Evolutionary conservation across 257 asterid species (phyloP).

Genomic region (Nicotiana undulata): DNA sequence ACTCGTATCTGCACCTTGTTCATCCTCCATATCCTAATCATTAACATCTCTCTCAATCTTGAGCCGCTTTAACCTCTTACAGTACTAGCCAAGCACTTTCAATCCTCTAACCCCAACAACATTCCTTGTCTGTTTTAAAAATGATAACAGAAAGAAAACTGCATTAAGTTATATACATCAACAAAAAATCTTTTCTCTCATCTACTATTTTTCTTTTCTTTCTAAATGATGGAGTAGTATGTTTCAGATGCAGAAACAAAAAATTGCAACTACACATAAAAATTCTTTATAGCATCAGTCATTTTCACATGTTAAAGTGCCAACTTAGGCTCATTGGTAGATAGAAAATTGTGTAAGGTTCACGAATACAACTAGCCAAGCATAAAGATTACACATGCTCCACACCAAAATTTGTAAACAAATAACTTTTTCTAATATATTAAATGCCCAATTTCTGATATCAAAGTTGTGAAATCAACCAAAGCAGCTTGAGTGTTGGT

Average conservation of each 20-base stretch:
- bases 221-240: neutral
- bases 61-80: slow-evolving; percentile 53
- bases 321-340: neutral
- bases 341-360: neutral
- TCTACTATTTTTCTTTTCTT: neutral
- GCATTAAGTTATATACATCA: neutral
- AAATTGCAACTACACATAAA: neutral
- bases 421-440: neutral
- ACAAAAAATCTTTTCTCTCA: neutral
- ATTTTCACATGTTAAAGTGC: neutral
- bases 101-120: slow-evolving; percentile 84
- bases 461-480: neutral
- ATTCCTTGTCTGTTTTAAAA: slow-evolving; percentile 47
- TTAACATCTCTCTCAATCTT: slow-evolving; percentile 60
- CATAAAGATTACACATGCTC: neutral
- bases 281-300: neutral
- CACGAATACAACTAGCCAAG: neutral
- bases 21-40: slow-evolving; percentile 58
- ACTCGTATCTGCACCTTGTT: slow-evolving; percentile 38
- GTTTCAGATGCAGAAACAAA: neutral
- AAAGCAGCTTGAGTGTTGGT: neutral
- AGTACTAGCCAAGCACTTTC: slow-evolving; percentile 49
- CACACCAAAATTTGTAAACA: neutral
- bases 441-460: neutral
- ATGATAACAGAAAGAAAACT: neutral